Evolutionary conservation across 2,329 filamentous ascomycete species (phyloP).

Genomic region (Neonectria faginata): DNA sequence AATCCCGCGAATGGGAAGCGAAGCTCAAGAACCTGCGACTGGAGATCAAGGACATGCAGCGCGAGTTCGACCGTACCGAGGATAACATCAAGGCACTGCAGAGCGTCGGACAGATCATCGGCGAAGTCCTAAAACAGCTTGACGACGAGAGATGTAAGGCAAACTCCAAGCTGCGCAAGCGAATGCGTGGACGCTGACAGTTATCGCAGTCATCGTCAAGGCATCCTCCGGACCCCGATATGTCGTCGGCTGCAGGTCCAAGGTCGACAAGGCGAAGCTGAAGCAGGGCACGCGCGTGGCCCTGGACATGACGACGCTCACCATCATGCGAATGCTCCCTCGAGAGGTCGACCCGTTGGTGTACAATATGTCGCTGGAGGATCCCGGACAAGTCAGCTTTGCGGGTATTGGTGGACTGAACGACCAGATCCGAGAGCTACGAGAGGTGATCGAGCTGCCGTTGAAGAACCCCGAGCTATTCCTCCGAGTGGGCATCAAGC

Average conservation of each 20-base stretch:
- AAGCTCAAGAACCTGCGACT: slow-evolving; percentile 94
- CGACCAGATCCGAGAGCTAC: slow-evolving; percentile 96
- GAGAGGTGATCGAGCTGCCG: slow-evolving; percentile 97
- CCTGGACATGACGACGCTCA: slow-evolving; percentile 98
- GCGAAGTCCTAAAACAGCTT: slow-evolving; percentile 97
- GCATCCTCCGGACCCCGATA: slow-evolving; percentile 97
- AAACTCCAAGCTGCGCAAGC: slow-evolving; percentile 18
- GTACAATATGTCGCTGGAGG: slow-evolving; percentile 99
- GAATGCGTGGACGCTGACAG: slow-evolving; percentile 37
- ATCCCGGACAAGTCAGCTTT: slow-evolving; percentile 97
- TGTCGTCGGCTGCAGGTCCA: slow-evolving; percentile 97
- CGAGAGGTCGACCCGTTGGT: slow-evolving; percentile 98
- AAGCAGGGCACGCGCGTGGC: slow-evolving; percentile 99
- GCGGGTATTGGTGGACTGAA: slow-evolving; percentile 97
- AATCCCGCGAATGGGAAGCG: slow-evolving; percentile 98
- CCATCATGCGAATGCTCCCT: slow-evolving; percentile 99
- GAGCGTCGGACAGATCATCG: slow-evolving; percentile 99
- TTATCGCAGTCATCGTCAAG: slow-evolving; percentile 87
- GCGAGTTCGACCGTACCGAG: slow-evolving; percentile 95
- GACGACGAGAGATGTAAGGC: slow-evolving; percentile 96
- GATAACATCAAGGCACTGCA: slow-evolving; percentile 99
- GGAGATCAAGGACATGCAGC: slow-evolving; percentile 95
- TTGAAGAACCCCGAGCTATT: slow-evolving; percentile 99
- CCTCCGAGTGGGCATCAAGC: slow-evolving; percentile 96
- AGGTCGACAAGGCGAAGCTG: slow-evolving; percentile 96